Base-by-base conservation (phyloP, 352 stramenopile species). In the Halophytophthora polymorphica region DNA sequence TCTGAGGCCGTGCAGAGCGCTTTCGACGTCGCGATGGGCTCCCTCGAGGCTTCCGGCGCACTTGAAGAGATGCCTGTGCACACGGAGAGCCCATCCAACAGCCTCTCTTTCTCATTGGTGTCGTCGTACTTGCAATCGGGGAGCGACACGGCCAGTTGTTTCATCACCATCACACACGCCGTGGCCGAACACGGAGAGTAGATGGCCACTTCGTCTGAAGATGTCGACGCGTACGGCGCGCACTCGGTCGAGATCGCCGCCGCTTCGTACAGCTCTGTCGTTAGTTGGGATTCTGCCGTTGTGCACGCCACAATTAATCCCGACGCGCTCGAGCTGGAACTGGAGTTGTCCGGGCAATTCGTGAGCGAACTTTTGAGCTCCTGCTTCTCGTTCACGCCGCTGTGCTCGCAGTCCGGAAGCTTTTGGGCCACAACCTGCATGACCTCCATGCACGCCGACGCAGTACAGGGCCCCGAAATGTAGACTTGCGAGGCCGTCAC, bases 371-470 rank as follows among this genome's bases (percentile, higher is more conserved):
- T 55, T n/a, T 57, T 23, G 15, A 69, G 36, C 35, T 53, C 37
- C 13, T 48, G 44, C 36, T 69, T 69, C 40, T 64, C 51, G 60
- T 50, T 69, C 25, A 61, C 25, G 15, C 60, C 60, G 36, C 46
- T 49, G 35, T 50, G 45, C 31, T 45, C 58, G 33, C 60, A 69
- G 45, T 57, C 44, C 0, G 60, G 44, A 12, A 69, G 22, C 21
- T 48, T 34, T 11, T 35, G 23, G 13, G 41, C 54, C 31, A 64
- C 25, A 14, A 17, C 45, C 31, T 53, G 28, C 49, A 60, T 50
- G n/a, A 61, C 40, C 14, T 19, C 4, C 15, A 64, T 6, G 35
- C 60, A 69, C n/a, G 43, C 31, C 6, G 54, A 52, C 28, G 44
- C 56, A 2, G 41, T 46, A 21, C 60, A 69, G 14, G 55, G 60